Evolutionary conservation across 2,329 filamentous ascomycete species (phyloP), one percentile per base, ranked within the genome.

Genomic region (Colletotrichum sp.): DNA sequence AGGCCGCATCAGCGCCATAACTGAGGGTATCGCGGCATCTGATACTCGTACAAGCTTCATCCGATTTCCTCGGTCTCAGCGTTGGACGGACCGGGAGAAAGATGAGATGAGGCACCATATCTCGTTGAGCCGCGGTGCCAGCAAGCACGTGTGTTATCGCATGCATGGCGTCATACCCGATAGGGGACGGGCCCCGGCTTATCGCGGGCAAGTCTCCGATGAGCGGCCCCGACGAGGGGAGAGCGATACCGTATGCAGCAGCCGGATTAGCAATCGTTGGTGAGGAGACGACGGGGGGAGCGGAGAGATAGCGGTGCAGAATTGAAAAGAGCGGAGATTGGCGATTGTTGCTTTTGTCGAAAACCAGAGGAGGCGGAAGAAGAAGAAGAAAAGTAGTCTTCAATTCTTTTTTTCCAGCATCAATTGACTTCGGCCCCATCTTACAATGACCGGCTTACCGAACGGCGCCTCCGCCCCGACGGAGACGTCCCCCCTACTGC

Each of bases 401-500:
- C 28, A n/a, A 60, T n/a, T 60, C 18, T 60, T 32, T 13, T 59
- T 30, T 28, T 16, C n/a, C 24, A 30, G 16, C 28, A 64, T 15
- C 32, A 16, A 34, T 34, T 15, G 18, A 18, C 30, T 52, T 34
- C 52, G 60, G 60, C 68, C 55, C 24, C 34, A 67, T 26, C 28
- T 59, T 13, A 39, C 8, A 8, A 71, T 52, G 74, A 52, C 74
- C 62, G 68, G 63, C 48, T 70, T 68, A 68, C 59, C 52, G 28
- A 64, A 68, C 60, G 75, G 52, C 63, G 36, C 59, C 60, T 28
- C 72, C 75, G 63, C 34, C 39, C 76, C 75, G 12, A 77, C 79
- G 9, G 82, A 83, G 70, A 78, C 72, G 13, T 82, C 81, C 6
- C 81, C 82, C 9, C 79, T 84, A 30, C 77, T 84, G 15, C 77